Base-by-base conservation (phyloP, 2,329 filamentous ascomycete genomes). In the Venturia effusa region DNA sequence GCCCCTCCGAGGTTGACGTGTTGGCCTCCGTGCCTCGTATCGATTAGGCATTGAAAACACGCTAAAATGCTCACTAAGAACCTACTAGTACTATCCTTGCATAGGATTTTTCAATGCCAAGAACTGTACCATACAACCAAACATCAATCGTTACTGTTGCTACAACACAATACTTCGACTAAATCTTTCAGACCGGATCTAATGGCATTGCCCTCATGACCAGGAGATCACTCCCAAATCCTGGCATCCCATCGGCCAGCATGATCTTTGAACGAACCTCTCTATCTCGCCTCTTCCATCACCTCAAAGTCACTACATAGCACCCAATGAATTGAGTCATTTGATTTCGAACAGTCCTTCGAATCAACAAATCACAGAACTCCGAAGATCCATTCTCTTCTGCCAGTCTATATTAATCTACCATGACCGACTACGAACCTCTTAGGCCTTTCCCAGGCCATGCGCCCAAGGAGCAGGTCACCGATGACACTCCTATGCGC, bases 401-500 rank as follows among this genome's bases (percentile, higher is more conserved):
- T 62, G 37, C 54, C 30, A 17, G 3, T 45, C 24, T 3, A 11
- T 40, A 27, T 19, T 1, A 41, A 34, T 51, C 34, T 30, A 24
- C 30, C 30, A 37, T 32, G 51, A 22, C 34, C 19, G 40, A 57
- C 27, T 51, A 51, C 27, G 27, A 43, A 22, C 54, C 51, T 43
- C 48, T 60, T 6, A 57, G 19, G 57, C 57, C 65, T 8, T 48
- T 55, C 19, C 6, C 64, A 17, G 45, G 37, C 34, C 40, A 30
- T 32, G 51, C 15, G 22, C 64, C 64, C 70, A 97, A 97, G 82
- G 86, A 91, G 80, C 92, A 96, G 83, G 88, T 97, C 74, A 84
- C 91, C 63, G 92, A 97, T 77, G 87, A 87, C 73, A 83, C 90
- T 64, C 93, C 93, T 40, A 96, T 96, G 80, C 88, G 90, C 71